Base-by-base conservation (phyloP, 2,329 filamentous ascomycete genomes). In the Apiospora rasikravindrae region DNA sequence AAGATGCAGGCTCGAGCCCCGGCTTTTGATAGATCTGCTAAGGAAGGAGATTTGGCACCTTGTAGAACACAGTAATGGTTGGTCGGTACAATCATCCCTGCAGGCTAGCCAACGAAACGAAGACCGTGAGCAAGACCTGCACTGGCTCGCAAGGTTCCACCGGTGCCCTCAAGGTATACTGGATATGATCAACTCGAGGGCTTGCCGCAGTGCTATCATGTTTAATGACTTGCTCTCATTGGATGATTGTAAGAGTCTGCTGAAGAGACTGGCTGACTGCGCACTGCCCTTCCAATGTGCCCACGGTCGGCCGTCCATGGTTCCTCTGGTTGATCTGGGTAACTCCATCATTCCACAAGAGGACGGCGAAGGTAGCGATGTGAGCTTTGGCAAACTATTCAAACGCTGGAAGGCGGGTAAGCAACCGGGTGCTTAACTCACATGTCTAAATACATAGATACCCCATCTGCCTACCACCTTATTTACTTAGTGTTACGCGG, bases 281-380 rank as follows among this genome's bases (percentile, higher is more conserved):
- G 86, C 85, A 0, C 94, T 96, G 74, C 94, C 94, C 0, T 96
- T 96, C 75, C 91, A 94, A 78, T 97, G 94, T 81, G 94, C 94
- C 0, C 94, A 97, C 84, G 94, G 94, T 0, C 85, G 91, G 70
- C 90, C 90, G 1, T 90, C 88, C 45, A 88, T 93, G 87, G 87
- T 88, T 7, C 91, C 91, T 2, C 73, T 93, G n/a, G 80, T 91
- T 4, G 86, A 90, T 73, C 73, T 91, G 42, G 85, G 85, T 0
- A 69, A 73, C 5, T 40, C 22, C 33, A 19, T 69, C 33, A 19
- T 69, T 44, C 14, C 22, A 6, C 68, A 29, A 14, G 16, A 19
- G 45, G 26, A 26, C 16, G 49, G 19, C 14, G 26, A 19, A 69
- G 47, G 47, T 11, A 24, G 37, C 45, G 33, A 69, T 33, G 22